Base-by-base conservation (phyloP, 371 early-diverging fungal species). In the Mucor velutinosus region DNA sequence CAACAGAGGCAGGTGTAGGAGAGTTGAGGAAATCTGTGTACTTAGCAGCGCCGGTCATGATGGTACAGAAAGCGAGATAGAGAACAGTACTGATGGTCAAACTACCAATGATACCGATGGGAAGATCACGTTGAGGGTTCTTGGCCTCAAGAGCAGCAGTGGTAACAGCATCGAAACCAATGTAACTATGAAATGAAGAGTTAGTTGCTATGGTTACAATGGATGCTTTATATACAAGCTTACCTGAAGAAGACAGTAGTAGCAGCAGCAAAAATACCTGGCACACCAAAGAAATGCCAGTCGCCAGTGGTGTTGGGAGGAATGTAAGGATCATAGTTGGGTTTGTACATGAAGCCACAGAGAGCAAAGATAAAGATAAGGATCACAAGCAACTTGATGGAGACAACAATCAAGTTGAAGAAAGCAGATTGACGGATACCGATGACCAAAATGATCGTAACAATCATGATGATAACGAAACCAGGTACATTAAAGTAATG, bases 81-180 rank as follows among this genome's bases (percentile, higher is more conserved):
- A 95, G 83, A 1, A 82, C 79, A 0, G 95, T 94, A 66, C 92
- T 91, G 60, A 96, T 87, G 10, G 73, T 39, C 58, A 96, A 81
- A 17, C 93, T 92, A 27, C 83, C 87, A 65, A 94, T 81, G 65
- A 97, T 94, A 39, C 94, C 97, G 62, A 95, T 89, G 8, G 97
- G 96, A 55, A 97, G 71, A 74, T 96, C 94, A 8, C 89, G 81
- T 39, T 88, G 86, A 27, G 97, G 96, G 33, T 92, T 87, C 64
- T 85, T 87, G 27, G 93, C 85, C 80, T 97, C 97, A 76, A 93
- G 91, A 3, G 97, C 92, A 3, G 91, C 90, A 0, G 96, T 95
- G 0, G 95, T 91, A 12, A 96, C 92, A 10, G 93, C 87, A 75
- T 95, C 97, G 76, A 95, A 95, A 21, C 96, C 95, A 76, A 93